A percentile compares a stretch with the other conserved stretches of the same genome.
These are phyloP conservation scores for Wickerhamiella infanticola DNA, from an alignment of 1,139 yeast genomes.

Conservation along the genomic window DNA sequence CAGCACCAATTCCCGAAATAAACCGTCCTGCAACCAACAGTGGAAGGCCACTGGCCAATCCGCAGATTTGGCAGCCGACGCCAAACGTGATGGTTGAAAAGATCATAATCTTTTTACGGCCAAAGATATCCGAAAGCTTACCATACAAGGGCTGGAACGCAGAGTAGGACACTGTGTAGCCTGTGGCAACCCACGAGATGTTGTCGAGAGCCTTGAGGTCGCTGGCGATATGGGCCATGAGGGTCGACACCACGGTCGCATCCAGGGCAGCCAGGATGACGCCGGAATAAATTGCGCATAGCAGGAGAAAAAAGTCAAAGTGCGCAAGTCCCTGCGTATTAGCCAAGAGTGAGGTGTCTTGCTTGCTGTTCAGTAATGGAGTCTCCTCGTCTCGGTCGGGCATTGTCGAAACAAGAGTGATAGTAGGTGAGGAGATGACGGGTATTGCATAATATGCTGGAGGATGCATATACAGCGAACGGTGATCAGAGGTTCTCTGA, in stretches of 20 bases:
- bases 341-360: not conserved
- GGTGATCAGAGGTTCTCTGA: no score
- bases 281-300: conserved; percentile 29
- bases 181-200: conserved; percentile 46
- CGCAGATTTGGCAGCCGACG: conserved; percentile 41
- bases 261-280: conserved; percentile 45
- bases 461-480: no score
- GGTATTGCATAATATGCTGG: no score
- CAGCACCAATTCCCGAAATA: conserved; percentile 47
- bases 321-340: conserved; percentile 1
- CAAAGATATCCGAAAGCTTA: conserved; percentile 72
- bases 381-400: not conserved
- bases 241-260: conserved; percentile 49
- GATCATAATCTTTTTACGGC: conserved; percentile 43
- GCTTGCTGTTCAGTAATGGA: not conserved
- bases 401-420: no score
- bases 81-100: conserved; percentile 36
- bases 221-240: conserved; percentile 46
- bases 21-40: conserved; percentile 43
- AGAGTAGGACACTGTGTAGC: conserved; percentile 43
- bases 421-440: no score
- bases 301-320: not conserved
- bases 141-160: conserved; percentile 72
- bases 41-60: conserved; percentile 27
- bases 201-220: conserved; percentile 40